These are phyloP conservation scores for Lophiotrema nucula DNA, from an alignment of 495 filamentous ascomycete species.

Conservation along the genomic window DNA sequence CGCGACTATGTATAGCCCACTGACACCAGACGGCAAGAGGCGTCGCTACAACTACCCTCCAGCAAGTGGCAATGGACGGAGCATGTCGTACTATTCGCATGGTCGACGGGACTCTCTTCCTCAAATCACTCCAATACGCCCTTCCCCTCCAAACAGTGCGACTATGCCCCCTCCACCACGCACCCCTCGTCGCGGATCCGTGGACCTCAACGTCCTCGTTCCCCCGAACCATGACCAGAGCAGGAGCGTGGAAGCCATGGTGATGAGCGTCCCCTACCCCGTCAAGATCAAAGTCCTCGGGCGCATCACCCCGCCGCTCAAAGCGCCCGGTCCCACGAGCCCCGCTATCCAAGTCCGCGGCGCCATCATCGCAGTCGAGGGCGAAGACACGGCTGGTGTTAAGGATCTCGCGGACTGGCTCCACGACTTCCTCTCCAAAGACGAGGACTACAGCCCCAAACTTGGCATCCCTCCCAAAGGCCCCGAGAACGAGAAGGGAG, in stretches of 20 bases:
- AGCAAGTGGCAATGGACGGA: constrained; percentile 33
- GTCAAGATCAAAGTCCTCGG: constrained; percentile 69
- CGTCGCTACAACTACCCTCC: constrained; percentile 45
- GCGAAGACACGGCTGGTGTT: constrained; percentile 56
- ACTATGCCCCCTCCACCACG: constrained; percentile 31
- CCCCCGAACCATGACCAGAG: constrained; percentile 26
- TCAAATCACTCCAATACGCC: constrained; percentile 11
- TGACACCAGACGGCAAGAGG: constrained; percentile 56
- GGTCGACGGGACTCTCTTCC: constrained; percentile 30
- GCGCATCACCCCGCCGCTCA: constrained; percentile 67
- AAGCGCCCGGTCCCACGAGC: constrained; percentile 45
- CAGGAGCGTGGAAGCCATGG: constrained; percentile 62
- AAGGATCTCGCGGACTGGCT: constrained; percentile 60
- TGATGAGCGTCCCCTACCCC: constrained; percentile 68
- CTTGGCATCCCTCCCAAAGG: constrained; percentile 53
- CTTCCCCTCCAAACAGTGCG: constrained; percentile 28
- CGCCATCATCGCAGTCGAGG: constrained; percentile 80
- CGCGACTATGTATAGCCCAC: constrained; percentile 34
- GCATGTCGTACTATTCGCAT: constrained; percentile 14
- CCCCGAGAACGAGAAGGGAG: constrained; percentile 33
- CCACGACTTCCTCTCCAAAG: constrained; percentile 55
- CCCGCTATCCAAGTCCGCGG: constrained; percentile 57
- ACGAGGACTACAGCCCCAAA: constrained; percentile 57
- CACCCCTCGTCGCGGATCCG: constrained; percentile 10
- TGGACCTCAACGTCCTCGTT: constrained; percentile 27